These are phyloP conservation scores for Pichia membranifaciens DNA, from an alignment of 805 yeast species.

Conservation along the genomic window DNA sequence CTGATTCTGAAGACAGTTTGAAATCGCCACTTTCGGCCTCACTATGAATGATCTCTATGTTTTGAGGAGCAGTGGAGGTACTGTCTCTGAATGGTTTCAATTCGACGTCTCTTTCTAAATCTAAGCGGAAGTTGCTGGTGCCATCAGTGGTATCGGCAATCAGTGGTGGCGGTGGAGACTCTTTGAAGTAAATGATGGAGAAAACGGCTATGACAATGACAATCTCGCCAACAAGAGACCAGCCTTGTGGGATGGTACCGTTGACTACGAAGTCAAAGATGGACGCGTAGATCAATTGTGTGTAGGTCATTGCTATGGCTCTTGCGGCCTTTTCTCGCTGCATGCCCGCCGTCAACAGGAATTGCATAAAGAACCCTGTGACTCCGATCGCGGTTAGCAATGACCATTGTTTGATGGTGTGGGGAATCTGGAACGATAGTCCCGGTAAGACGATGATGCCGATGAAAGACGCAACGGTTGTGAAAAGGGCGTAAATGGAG, in stretches of 20 bases:
- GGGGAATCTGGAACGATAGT: conserved; percentile 55
- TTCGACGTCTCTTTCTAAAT: conserved; percentile 7
- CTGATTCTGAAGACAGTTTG: conserved; percentile 2
- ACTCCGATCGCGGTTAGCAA: conserved; percentile 58
- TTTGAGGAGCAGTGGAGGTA: neutral
- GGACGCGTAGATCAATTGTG: conserved; percentile 73
- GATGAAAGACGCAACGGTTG: conserved; percentile 47
- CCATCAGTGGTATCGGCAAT: neutral
- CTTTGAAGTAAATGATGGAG: conserved; percentile 48
- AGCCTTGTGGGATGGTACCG: conserved; percentile 63
- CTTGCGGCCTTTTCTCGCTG: conserved; percentile 76
- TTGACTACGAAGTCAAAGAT: conserved; percentile 69
- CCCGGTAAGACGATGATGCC: conserved; percentile 54
- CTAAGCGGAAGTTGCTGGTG: neutral
- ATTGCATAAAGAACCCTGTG: conserved; percentile 80
- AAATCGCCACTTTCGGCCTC: neutral
- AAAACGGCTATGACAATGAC: conserved; percentile 64
- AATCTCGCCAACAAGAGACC: conserved; percentile 64
- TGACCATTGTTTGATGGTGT: conserved; percentile 58
- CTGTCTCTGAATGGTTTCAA: neutral
- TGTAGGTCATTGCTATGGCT: conserved; percentile 68
- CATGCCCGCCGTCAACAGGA: conserved; percentile 71
- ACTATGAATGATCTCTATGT: neutral
- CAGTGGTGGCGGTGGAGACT: neutral
- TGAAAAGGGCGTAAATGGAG: conserved; percentile 62